A percentile compares a stretch with the other conserved stretches of the same genome.
These are phyloP conservation scores for Gamsiella multidivaricata DNA, from an alignment of 192 early-diverging fungal species.

Conservation along the genomic window DNA sequence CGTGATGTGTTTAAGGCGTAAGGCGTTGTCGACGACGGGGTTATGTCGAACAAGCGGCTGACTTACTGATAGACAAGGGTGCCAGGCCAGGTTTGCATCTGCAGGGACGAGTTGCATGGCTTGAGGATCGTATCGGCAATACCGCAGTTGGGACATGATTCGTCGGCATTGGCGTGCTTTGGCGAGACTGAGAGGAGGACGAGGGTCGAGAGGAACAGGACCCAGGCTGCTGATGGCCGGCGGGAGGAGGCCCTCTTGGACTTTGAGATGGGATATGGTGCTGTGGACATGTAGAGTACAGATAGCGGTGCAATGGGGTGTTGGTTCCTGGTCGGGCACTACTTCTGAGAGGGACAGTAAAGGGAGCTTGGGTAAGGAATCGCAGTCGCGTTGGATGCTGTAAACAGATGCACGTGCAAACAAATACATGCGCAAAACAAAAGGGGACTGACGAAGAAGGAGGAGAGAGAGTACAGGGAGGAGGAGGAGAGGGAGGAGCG, in stretches of 20 bases:
- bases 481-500: background rate
- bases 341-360: no score
- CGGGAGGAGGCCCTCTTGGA: background rate
- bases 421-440: background rate
- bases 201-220: background rate
- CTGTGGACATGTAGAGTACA: background rate
- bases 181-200: slow-evolving; percentile 6
- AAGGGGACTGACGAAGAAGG: background rate
- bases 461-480: background rate
- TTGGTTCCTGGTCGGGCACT: no score
- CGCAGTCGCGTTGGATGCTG: background rate
- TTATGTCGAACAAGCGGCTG: background rate
- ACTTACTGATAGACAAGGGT: slow-evolving; percentile 45
- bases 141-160: slow-evolving; percentile 28
- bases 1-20: no score
- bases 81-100: slow-evolving; percentile 33
- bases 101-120: slow-evolving; percentile 29
- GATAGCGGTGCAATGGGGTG: no score
- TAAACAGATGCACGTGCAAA: background rate
- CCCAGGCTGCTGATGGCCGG: background rate
- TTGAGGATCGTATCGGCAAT: slow-evolving; percentile 27
- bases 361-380: no score
- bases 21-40: no score
- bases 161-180: background rate
- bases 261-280: slow-evolving; percentile 6